Evolutionary conservation across 208 protist species (phyloP), one percentile per base, ranked within the genome.

Genomic region (Crithidia expoeki): DNA sequence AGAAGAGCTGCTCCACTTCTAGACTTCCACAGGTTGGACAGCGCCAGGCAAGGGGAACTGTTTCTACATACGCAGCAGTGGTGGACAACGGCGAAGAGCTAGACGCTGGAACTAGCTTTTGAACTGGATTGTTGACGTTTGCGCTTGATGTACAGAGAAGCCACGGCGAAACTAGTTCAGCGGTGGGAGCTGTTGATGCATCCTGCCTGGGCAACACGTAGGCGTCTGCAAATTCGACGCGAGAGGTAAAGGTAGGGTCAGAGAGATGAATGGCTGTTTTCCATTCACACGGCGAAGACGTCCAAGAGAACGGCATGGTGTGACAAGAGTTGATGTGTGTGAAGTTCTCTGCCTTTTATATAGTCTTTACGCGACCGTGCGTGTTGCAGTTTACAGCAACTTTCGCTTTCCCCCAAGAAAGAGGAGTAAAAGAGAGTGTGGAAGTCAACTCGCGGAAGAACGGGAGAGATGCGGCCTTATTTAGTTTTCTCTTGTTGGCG

Each of bases 231-330:
- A 70, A 62, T 21, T 50, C 58, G 16, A 74, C 55, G 17, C 86
- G 81, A 19, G 79, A 83, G n/a, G 74, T 75, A 28, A 89, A 92
- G 56, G 61, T 52, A 21, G 69, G 25, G 52, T 89, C 83, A 6
- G 74, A 58, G 42, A 88, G 68, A 55, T 80, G 71, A 27, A 86
- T 40, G 1, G 27, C 46, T 0, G 65, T 51, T 3, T 23, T 28
- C 46, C 44, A 42, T 32, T 19, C 28, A 58, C 47, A 47, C 28
- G 21, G 33, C 16, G 38, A 40, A 14, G 32, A 21, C 19, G 46
- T 0, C 10, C 23, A 17, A 28, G 30, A 30, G 1, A 21, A 55
- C 17, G 60, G 9, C 44, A 65, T 55, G 33, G 4, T 16, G 16
- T 5, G 23, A 3, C 0, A 33, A 33, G 21, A 7, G 30, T 9